phyloP scores from a whole-genome alignment of 1,139 yeast genomes.

The Blastobotrys aristatus region DNA sequence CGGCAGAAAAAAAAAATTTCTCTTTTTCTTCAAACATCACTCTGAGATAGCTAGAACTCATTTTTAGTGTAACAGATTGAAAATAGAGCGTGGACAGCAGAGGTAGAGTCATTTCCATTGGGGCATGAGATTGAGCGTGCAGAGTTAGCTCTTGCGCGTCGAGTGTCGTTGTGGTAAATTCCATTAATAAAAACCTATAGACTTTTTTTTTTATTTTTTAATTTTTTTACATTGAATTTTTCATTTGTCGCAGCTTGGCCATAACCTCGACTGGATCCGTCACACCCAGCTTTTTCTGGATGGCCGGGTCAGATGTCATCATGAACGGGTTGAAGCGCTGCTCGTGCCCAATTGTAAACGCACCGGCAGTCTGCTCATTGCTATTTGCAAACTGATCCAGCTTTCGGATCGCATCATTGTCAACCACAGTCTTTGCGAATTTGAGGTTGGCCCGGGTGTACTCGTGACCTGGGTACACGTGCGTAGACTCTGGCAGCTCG shows the following conservation, averaged over 20 bases:
- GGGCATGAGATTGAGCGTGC: background rate
- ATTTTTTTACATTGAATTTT: slow-evolving; percentile 45
- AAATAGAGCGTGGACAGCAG: slow-evolving; percentile 67
- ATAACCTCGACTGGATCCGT: slow-evolving; percentile 49
- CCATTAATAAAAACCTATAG: background rate
- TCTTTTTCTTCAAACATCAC: slow-evolving; percentile 32
- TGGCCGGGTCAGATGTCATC: slow-evolving; percentile 58
- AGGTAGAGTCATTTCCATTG: slow-evolving; percentile 40
- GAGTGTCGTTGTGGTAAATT: background rate
- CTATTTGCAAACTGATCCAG: slow-evolving; percentile 48
- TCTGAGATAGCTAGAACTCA: slow-evolving; percentile 55
- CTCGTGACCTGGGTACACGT: slow-evolving; percentile 89
- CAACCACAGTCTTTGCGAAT: slow-evolving; percentile 64
- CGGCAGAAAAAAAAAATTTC: background rate
- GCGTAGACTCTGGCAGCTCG: slow-evolving; percentile 59
- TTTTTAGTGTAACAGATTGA: slow-evolving; percentile 34
- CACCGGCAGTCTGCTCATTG: slow-evolving; percentile 76
- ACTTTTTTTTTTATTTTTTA: slow-evolving; percentile 21
- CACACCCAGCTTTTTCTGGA: slow-evolving; percentile 46
- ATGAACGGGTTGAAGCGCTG: slow-evolving; percentile 81
- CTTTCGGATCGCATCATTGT: slow-evolving; percentile 47
- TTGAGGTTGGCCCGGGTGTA: slow-evolving; percentile 78
- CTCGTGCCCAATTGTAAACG: slow-evolving; percentile 81
- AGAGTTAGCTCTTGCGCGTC: background rate
- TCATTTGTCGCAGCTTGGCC: slow-evolving; percentile 63